Base-by-base conservation (phyloP, 2,329 filamentous ascomycete genomes). In the Colletotrichum aenigma region DNA sequence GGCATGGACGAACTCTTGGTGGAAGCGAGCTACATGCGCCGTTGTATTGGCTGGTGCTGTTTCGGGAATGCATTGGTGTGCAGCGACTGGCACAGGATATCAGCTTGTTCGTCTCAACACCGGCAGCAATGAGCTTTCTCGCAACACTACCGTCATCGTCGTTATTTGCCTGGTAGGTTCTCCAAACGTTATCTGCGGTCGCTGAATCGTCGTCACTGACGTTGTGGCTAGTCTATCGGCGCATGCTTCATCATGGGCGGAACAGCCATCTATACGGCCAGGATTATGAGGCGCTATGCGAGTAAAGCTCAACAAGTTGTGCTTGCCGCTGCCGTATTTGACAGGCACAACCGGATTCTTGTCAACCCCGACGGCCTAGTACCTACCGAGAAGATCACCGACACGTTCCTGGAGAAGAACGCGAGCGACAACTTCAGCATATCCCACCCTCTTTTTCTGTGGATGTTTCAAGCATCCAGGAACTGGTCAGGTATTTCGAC, bases 61-160 rank as follows among this genome's bases (percentile, higher is more conserved):
- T 3, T 96, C 93, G 12, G 94, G 94, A 1, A 97, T 97, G 95
- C 95, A 97, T 84, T 97, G 95, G 94, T 93, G 93, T 71, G 95
- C 94, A 36, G 90, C 93, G 5, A 89, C 91, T 13, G 94, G 94
- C 18, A 97, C 94, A 5, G 82, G 84, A 10, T 97, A 96, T 82
- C 88, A 88, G 58, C 83, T 95, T 67, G 83, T 89, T 77, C 81
- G 87, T 60, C 82, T 89, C 67, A 86, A 87, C 65, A 78, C 85
- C 36, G 79, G 82, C 16, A 82, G 80, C 56, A 85, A 85, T 64
- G 82, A 87, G 64, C 83, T 90, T 32, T 90, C 91, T 10, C 88
- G 92, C 66, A 92, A 92, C 70, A 89, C 91, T 7, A 95, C 93
- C 26, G 90, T 96, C 15, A 92, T 96, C 69, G 90, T 96, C 34